Base-by-base conservation (phyloP, 208 protist genomes). In the Trypanosoma congolense region DNA sequence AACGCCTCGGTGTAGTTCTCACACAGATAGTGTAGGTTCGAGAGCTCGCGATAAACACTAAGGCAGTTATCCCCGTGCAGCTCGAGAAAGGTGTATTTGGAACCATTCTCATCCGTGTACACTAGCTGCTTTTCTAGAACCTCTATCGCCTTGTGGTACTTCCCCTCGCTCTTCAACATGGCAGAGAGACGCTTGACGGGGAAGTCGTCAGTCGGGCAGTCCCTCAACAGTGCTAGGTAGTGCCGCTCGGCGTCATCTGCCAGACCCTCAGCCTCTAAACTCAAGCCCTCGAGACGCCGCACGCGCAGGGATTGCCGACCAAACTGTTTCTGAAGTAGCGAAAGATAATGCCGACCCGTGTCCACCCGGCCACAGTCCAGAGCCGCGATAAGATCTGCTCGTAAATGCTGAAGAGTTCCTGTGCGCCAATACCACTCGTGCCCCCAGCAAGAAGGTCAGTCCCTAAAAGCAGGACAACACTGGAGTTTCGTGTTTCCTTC, bases 331-430 rank as follows among this genome's bases (percentile, higher is more conserved):
- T 88, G 74, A 22, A 93, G 62, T 12, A 85, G 36, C 40, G 76
- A 63, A 18, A 90, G 68, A 49, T 88, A 87, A 51, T 79, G 70
- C 12, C 55, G 44, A 0, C 81, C 82, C 9, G 70, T 80, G 22
- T 82, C 75, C 18, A 83, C 54, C 22, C 67, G 61, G 31, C 86
- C 86, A 49, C 76, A 86, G 51, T 90, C 82, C 4, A 93, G 70
- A 5, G 82, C 77, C n/a, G 81, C 74, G 29, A 93, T 74, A 21
- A 93, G 69, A 83, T 70, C 64, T 86, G 75, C 69, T 93, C 86
- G 46, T 90, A 87, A 18, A 89, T 68, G 3, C 74, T 65, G 48
- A 77, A 86, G 44, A 84, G 56, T 63, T 93, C 80, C 18, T 30
- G 53, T 4, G 61, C 36, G 42, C 48, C 53, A 21, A 90, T 64